These are phyloP conservation scores for Entophlyctis luteolus DNA, from an alignment of 192 early-diverging fungal genomes.

Conservation along the genomic window DNA sequence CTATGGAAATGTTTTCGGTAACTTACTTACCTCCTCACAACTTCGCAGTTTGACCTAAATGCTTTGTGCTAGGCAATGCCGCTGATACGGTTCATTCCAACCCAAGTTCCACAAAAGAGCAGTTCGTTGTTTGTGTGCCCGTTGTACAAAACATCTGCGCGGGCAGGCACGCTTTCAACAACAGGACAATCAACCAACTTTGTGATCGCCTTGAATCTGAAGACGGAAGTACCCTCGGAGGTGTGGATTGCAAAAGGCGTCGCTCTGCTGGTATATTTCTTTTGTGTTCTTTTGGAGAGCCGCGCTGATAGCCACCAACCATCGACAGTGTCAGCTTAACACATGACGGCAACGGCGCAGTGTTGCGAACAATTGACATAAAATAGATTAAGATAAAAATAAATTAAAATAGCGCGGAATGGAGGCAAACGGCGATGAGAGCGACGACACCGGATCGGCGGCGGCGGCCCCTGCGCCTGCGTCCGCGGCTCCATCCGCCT, in stretches of 20 bases:
- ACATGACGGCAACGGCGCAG: no score
- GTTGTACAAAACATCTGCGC: slow-evolving; percentile 60
- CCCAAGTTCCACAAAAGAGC: slow-evolving; percentile 37
- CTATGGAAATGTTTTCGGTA: slow-evolving; percentile 68
- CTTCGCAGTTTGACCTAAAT: background rate
- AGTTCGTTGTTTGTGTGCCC: slow-evolving; percentile 46
- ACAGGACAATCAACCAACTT: slow-evolving; percentile 67
- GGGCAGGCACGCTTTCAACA: slow-evolving; percentile 59
- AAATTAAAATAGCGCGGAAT: no score
- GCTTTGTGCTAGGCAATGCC: slow-evolving; percentile 49
- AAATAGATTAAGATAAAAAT: no score
- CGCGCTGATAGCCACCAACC: background rate
- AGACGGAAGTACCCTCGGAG: slow-evolving; percentile 43
- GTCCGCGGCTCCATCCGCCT: no score
- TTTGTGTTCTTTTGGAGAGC: background rate
- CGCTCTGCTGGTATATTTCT: slow-evolving; percentile 42
- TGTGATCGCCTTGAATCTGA: slow-evolving; percentile 50
- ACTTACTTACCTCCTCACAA: background rate
- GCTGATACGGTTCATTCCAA: slow-evolving; percentile 53
- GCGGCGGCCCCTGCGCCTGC: no score
- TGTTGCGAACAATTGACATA: no score
- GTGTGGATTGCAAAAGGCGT: slow-evolving; percentile 63
- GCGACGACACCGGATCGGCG: no score
- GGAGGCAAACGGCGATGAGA: no score
- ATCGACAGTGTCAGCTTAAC: no score